Evolutionary conservation across 306 rosid genomes (phyloP).

Genomic region (Quercus gilva): DNA sequence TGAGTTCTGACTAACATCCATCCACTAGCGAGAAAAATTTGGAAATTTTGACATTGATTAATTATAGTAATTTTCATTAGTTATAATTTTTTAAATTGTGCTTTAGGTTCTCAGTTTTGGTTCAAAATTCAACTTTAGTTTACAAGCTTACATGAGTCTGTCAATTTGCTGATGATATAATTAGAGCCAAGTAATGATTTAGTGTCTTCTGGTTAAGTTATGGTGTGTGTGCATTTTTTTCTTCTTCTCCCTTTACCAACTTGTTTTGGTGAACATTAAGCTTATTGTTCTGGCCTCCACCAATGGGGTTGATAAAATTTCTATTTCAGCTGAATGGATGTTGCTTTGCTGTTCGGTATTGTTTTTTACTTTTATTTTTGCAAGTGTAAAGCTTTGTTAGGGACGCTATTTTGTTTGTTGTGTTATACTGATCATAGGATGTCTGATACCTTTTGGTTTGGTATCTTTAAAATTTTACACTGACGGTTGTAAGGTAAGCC

Average conservation of each 20-base stretch:
- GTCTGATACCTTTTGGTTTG: background rate
- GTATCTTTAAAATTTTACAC: background rate
- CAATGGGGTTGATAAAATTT: background rate
- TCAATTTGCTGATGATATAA: background rate
- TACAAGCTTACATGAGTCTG: background rate
- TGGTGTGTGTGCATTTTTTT: no score
- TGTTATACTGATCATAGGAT: no score
- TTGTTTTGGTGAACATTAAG: no score
- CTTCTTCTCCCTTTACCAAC: no score
- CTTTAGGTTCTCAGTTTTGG: background rate
- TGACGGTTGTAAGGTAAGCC: background rate
- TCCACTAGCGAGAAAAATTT: constrained; percentile 22
- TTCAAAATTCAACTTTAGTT: background rate
- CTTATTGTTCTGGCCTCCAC: no score
- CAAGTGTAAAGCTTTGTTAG: background rate
- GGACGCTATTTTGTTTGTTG: background rate
- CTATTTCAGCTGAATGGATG: background rate
- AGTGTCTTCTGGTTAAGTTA: background rate
- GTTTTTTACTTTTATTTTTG: background rate
- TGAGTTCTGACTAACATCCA: constrained; percentile 36
- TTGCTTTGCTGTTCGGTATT: no score
- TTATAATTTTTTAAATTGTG: background rate
- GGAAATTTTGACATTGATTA: constrained; percentile 39
- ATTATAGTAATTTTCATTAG: constrained; percentile 16
- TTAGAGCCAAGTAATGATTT: background rate